These are phyloP conservation scores for Rubus parviflorus DNA, from an alignment of 306 rosid genomes.

Conservation along the genomic window DNA sequence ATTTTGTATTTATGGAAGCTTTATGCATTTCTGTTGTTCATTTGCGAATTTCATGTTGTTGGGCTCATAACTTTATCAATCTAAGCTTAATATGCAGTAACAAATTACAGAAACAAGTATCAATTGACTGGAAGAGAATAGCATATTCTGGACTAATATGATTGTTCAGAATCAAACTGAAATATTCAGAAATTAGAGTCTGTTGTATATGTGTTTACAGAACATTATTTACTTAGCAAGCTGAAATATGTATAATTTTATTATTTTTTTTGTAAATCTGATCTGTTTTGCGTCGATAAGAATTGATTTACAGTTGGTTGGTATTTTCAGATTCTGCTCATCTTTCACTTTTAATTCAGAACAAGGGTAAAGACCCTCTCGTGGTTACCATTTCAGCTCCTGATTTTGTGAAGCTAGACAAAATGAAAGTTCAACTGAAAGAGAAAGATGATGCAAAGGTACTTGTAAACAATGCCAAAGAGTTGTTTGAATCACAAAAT, in stretches of 20 bases:
- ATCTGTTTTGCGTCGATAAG: background rate
- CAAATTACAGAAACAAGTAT: background rate
- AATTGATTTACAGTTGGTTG: background rate
- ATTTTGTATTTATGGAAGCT: background rate
- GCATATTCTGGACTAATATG: background rate
- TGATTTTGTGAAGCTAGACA: constrained; percentile 37
- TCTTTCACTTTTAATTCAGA: constrained; percentile 51
- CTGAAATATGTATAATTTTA: background rate
- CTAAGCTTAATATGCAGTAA: no score
- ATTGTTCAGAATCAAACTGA: background rate
- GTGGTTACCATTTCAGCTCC: constrained; percentile 43
- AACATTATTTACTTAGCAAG: background rate
- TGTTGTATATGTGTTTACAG: background rate
- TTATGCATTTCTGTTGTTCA: background rate
- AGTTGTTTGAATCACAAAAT: background rate
- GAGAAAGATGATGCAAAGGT: constrained; percentile 40
- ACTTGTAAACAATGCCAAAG: constrained; percentile 2
- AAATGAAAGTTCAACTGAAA: constrained; percentile 29
- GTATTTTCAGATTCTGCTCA: constrained; percentile 43
- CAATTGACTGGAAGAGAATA: background rate
- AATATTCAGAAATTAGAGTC: background rate
- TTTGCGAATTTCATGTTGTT: background rate
- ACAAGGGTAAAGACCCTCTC: constrained; percentile 40
- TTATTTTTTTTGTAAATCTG: background rate
- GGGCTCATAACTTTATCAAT: background rate